phyloP scores from a whole-genome alignment of 495 filamentous ascomycete species.

The Evansstolkia leycettana region DNA sequence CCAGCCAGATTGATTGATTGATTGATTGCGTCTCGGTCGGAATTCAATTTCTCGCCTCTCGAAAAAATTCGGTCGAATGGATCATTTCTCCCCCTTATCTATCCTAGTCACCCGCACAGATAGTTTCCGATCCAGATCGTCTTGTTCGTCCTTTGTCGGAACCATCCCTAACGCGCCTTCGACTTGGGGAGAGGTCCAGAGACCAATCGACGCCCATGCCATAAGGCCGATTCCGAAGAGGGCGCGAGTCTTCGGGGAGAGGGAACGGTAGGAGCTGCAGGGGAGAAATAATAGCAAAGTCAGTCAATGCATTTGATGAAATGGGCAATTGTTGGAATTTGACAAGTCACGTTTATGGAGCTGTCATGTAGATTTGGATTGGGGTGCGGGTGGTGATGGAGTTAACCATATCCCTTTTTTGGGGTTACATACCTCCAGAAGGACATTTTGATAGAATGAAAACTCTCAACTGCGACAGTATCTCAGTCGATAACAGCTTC shows the following conservation, averaged over 20 bases:
- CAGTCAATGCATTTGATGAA: too few relatives aligned
- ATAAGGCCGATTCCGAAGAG: constrained; percentile 54
- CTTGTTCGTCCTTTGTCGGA: constrained; percentile 48
- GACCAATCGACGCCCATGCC: constrained; percentile 48
- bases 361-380: constrained; percentile 1
- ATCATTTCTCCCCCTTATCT: constrained; percentile 12
- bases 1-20: neutral
- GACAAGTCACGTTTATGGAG: neutral
- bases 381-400: neutral
- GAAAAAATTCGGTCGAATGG: neutral
- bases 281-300: neutral
- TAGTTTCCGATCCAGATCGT: constrained; percentile 36
- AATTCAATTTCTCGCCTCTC: neutral
- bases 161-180: constrained; percentile 51
- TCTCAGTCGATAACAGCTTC: too few relatives aligned
- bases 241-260: constrained; percentile 48
- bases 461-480: neutral
- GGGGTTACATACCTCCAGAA: constrained; percentile 23
- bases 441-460: constrained; percentile 23
- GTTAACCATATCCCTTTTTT: neutral
- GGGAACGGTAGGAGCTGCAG: constrained; percentile 44
- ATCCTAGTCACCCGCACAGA: constrained; percentile 35
- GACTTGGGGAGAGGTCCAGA: constrained; percentile 44
- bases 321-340: neutral
- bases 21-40: neutral